Base-by-base conservation (phyloP, 768 basidiomycete species). In the Calvatia gigantea region DNA sequence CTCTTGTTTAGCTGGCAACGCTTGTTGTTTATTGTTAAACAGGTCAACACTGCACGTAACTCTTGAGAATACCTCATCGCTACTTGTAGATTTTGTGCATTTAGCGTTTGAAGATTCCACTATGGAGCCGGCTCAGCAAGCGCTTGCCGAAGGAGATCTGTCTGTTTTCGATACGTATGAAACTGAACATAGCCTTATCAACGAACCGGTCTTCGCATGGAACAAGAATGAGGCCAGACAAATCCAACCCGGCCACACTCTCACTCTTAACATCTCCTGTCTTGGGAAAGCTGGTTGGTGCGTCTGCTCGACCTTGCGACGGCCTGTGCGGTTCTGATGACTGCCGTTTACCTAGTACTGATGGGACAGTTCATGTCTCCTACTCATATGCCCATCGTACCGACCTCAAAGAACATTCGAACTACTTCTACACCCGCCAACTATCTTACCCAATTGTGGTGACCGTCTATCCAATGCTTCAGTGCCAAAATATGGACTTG, bases 401-500 rank as follows among this genome's bases (percentile, higher is more conserved):
- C 51, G 68, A 63, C 60, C 64, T 61, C 60, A 60, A 69, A 19
- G 67, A 72, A 23, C 32, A 55, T 1, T 64, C 74, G 0, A 76
- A 82, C 46, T 69, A 83, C 38, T 96, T 98, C 69, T 82, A 94
- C 65, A 85, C 91, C 25, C 88, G 97, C 23, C 93, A 92, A 64
- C 70, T 98, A 50, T 82, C 87, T 28, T 93, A 93, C 65, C 94
- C 95, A 4, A 79, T 98, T 59, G 79, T 89, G 63, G 89, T 97
- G 56, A 96, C 95, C 2, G 97, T 98, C 11, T 97, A 98, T 67
- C 91, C 91, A 61, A 95, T 95, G 78, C 82, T 98, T 27, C 91
- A 96, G 68, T 91, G 91, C 62, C 80, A 86, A 59, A 77, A 79
- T 35, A 87, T 98, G 84, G 87, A 91, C 60, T 75, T 97, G 58